Base-by-base conservation (phyloP, 306 rosid species). In the Trifolium dubium region DNA sequence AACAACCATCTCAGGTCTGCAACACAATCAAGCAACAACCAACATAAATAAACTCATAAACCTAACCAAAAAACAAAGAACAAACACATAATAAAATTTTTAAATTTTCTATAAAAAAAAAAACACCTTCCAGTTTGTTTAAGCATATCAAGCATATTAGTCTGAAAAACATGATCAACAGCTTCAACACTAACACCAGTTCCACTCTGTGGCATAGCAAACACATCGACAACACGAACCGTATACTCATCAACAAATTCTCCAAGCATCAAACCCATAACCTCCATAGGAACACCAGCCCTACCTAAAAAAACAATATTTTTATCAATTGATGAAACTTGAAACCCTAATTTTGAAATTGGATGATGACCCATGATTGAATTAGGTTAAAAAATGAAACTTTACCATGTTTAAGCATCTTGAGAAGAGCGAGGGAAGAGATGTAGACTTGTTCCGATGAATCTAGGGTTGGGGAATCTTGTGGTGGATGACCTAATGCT, bases 251-350 rank as follows among this genome's bases (percentile, higher is more conserved):
- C 98, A 31, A 91, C 94, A 69, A 93, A 93, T 40, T 93, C 97
- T 37, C 98, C 98, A 15, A 93, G 76, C 98, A 93, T 91, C 91
- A 93, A 80, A 13, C 98, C 98, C 98, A 93, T 93, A 53, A 93
- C 97, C 61, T 93, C 98, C 98, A 93, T 93, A 6, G 98, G 98
- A 59, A 93, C 98, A 37, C 98, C 98, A 23, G 97, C 98, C 54
- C 98, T 86, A 19, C 98, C 98, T 93, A 72, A 19, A 0, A 67
- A 8, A 11, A 1, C 5, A 23, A 6, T 0, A 29, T n/a, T 40
- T 40, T 4, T 5, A 64, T n/a, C 7, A 31, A 39, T 39, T 41
- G 11, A 37, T 8, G 37, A 71, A 82, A 82, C 68, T 76, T 8
- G 37, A 71, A 82, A 82, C 68, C 79, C 85, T 77, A 81, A 72